Base-by-base conservation (phyloP, 1,139 yeast species). In the Lodderomyces pseudojiufengensis region DNA sequence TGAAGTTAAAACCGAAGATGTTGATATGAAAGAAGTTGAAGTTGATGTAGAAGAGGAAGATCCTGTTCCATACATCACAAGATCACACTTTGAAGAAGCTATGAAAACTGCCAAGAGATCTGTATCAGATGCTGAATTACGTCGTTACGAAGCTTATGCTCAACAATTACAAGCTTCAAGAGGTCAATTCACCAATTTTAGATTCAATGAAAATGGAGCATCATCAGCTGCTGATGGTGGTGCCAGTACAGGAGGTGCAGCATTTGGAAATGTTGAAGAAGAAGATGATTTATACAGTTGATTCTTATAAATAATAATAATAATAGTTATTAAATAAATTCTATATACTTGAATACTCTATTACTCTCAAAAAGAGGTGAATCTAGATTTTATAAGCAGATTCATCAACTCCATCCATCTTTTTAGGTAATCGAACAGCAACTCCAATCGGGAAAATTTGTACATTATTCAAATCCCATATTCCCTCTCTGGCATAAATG, bases 101-200 rank as follows among this genome's bases (percentile, higher is more conserved):
- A 94, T 94, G 98, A 88, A 90, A 80, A 88, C 97, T 1, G 98
- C 98, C 38, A 84, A 88, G 66, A 85, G 97, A 55, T 88, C 97
- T 38, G 98, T 94, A 39, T 82, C 95, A 32, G 98, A 94, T 59
- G 84, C 97, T 31, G 98, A 94, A 66, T 78, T 94, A 56, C 92
- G 99, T 68, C 92, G 98, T 69, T 94, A 94, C 61, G 98, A 94
- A 70, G 95, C 97, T 11, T 94, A 90, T 57, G 96, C 98, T 39
- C 97, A 88, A 64, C 97, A 92, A 67, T 76, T 94, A 61, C 94
- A 83, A 63, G 86, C 95, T 36, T 85, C 97, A 2, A 85, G 98
- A 65, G 98, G 99, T 40, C 92, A 83, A 64, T 81, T 80, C 60
- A 65, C 86, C 44, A 82, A 80, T 63, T 83, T 84, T 58, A 80